Evolutionary conservation across 169 alveolate genomes (phyloP).

Genomic region (Babesia divergens): DNA sequence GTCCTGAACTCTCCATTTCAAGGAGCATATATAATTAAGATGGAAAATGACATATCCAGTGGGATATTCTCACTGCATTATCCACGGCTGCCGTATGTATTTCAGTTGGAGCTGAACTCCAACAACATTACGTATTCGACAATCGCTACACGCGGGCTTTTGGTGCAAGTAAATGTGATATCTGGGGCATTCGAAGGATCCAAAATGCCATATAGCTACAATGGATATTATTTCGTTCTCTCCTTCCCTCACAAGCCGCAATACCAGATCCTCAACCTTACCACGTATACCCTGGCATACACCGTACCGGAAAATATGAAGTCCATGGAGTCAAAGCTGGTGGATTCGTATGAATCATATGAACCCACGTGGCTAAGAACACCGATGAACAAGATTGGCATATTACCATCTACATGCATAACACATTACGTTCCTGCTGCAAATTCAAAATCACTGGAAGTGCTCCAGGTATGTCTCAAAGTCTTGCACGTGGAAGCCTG

Average conservation of each 20-base stretch:
- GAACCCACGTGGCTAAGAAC: conserved; percentile 37
- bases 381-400: conserved; percentile 60
- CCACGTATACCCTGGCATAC: conserved; percentile 71
- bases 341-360: conserved; percentile 51
- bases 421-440: conserved; percentile 49
- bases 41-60: conserved; percentile 46
- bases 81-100: conserved; percentile 69
- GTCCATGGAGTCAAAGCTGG: conserved; percentile 49
- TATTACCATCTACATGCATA: conserved; percentile 38
- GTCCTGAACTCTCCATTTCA: conserved; percentile 47
- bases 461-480: conserved; percentile 21
- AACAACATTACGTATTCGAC: conserved; percentile 27
- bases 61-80: conserved; percentile 72
- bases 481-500: conserved; percentile 24
- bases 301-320: conserved; percentile 61
- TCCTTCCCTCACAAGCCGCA: conserved; percentile 75
- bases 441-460: not conserved
- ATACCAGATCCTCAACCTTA: conserved; percentile 76
- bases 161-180: conserved; percentile 74
- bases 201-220: conserved; percentile 77
- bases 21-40: conserved; percentile 53
- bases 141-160: conserved; percentile 51
- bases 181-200: conserved; percentile 77
- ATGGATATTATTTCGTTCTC: conserved; percentile 76
- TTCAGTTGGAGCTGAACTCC: conserved; percentile 72